Conservation (phyloP, 2,329 filamentous ascomycete genomes). For the Colletotrichum sp. region DNA sequence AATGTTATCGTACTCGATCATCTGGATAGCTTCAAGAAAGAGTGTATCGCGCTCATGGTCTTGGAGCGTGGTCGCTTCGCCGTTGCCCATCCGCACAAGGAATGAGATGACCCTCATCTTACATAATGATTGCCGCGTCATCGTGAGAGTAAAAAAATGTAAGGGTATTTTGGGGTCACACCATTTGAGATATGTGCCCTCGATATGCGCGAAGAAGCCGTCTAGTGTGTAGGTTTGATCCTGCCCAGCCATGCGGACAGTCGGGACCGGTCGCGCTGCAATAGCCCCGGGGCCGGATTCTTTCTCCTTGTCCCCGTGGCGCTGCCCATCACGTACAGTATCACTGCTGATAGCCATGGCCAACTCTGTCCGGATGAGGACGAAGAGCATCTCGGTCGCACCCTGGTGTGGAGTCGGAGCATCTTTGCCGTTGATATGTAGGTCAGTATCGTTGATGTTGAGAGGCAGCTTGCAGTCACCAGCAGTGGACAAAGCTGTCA, state of each 20-base stretch:
- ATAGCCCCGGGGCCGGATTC: constrained; percentile 26
- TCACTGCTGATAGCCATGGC: constrained; percentile 57
- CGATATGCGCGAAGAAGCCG: constrained; percentile 58
- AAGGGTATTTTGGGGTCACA: constrained; percentile 64
- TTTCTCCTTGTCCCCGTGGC: constrained; percentile 28
- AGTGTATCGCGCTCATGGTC: constrained; percentile 54
- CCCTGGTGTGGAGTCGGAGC: constrained; percentile 51
- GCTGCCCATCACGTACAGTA: constrained; percentile 37
- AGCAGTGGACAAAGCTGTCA: constrained; percentile 58
- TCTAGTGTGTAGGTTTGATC: constrained; percentile 55
- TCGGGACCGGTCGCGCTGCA: constrained; percentile 33
- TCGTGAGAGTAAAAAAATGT: constrained; percentile 62
- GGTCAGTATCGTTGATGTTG: constrained; percentile 66
- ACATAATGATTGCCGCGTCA: constrained; percentile 59
- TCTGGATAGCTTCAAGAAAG: constrained; percentile 58
- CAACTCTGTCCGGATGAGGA: constrained; percentile 60
- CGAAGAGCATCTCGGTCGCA: constrained; percentile 65
- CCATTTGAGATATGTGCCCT: constrained; percentile 57
- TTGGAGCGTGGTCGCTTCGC: constrained; percentile 41
- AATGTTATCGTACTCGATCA: constrained; percentile 64
- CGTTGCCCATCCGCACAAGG: constrained; percentile 52
- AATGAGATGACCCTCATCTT: constrained; percentile 61
- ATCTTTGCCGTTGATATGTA: constrained; percentile 61
- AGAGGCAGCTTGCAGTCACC: constrained; percentile 61
- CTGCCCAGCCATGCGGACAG: constrained; percentile 53